These are phyloP conservation scores for Russula olivacea DNA, from an alignment of 768 basidiomycete genomes.

Conservation along the genomic window DNA sequence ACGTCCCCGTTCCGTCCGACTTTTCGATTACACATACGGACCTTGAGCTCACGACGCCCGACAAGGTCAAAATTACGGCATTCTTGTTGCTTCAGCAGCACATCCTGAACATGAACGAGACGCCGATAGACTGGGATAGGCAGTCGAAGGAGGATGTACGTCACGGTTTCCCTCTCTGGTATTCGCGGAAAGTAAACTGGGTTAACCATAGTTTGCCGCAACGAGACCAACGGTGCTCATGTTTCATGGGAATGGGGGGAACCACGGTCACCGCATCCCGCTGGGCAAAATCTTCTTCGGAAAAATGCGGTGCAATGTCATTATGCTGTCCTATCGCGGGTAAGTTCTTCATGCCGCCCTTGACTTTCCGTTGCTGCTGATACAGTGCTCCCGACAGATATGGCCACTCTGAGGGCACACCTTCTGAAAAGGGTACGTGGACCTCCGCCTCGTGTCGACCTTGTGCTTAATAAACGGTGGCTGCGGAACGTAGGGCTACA, in stretches of 20 bases:
- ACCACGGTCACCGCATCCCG: conserved; percentile 85
- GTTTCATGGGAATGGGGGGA: conserved; percentile 90
- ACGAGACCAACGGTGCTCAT: conserved; percentile 81
- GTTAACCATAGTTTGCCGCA: conserved; percentile 36
- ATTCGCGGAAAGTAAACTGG: neutral
- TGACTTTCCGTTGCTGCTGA: neutral
- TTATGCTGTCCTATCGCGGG: conserved; percentile 94
- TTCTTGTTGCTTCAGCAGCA: conserved; percentile 69
- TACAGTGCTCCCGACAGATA: conserved; percentile 48
- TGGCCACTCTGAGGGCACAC: conserved; percentile 79
- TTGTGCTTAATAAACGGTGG: neutral
- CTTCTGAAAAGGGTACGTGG: conserved; percentile 70
- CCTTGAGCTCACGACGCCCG: conserved; percentile 63
- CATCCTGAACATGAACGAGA: conserved; percentile 35
- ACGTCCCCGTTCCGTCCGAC: conserved; percentile 65
- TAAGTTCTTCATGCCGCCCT: conserved; percentile 33
- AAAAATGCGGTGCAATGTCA: conserved; percentile 84
- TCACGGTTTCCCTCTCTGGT: neutral
- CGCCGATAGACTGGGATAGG: conserved; percentile 31
- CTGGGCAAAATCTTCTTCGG: conserved; percentile 76
- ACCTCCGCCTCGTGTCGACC: neutral
- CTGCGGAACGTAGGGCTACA: conserved; percentile 53
- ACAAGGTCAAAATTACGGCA: conserved; percentile 63
- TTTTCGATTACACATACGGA: conserved; percentile 73
- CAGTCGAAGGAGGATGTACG: conserved; percentile 54